Evolutionary conservation across 1,284 basidiomycete species (phyloP), one percentile per base, ranked within the genome.

Genomic region (Tremellales sp.): DNA sequence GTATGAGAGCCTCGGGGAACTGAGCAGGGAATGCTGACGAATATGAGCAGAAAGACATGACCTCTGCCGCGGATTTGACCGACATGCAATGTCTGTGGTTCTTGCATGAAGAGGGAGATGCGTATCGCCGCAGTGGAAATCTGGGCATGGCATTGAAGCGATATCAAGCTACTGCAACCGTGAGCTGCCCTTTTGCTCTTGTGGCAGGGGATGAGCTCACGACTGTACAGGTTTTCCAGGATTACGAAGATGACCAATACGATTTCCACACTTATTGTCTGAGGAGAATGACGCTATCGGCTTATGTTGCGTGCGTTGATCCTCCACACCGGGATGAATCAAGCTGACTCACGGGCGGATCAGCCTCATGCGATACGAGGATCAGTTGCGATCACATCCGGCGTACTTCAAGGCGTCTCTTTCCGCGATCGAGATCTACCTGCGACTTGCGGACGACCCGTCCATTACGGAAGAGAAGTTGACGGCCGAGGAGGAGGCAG

Each of bases 221-320:
- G 16, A 22, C 19, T 7, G 31, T 38, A 5, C 61, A 89, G 83
- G 77, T 85, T 13, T 97, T 95, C 71, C 80, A 86, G 47, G 87
- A 88, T 47, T 81, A 90, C 56, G 88, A 93, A 63, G 91, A 97
- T 58, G 95, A 98, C 67, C 93, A 98, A 73, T 94, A 89, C 63
- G 95, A 99, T 72, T 99, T 98, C 78, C 95, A 99, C 70, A 84
- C 85, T 6, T 99, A 98, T 73, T 88, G 89, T 59, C 66, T 97
- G 62, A 83, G 95, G 38, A 90, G 89, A 62, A 88, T 86, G 67
- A 95, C 88, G 3, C 74, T 98, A 31, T 84, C 84, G 40, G 80
- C 87, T 12, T 98, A 98, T 70, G 60, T 87, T 43, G 79, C 83
- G 90, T 93, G 60, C 53, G 75, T 65, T 4, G 45, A n/a, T 41